Percentiles rank a stretch among this genome's conserved stretches.
Conservation (phyloP, 1,284 basidiomycete genomes). For the Farysia itapuensis region DNA sequence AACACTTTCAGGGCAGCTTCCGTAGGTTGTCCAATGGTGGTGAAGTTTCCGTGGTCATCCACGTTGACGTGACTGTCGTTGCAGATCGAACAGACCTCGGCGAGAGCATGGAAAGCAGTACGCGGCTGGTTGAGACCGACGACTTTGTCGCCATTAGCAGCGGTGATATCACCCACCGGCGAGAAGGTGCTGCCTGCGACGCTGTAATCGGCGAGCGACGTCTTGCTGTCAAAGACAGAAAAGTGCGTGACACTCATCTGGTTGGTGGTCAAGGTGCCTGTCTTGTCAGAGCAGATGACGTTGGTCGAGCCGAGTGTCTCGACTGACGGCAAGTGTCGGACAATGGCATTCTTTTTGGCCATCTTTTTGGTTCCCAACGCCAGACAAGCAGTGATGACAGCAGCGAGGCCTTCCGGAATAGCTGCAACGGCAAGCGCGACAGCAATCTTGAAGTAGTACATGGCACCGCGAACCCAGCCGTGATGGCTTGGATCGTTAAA, state of each 20-base stretch:
- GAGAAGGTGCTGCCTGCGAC: slow-evolving; percentile 54
- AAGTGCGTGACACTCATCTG: slow-evolving; percentile 58
- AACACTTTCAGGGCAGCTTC: slow-evolving; percentile 65
- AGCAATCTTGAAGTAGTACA: slow-evolving; percentile 60
- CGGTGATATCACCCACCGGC: slow-evolving; percentile 43
- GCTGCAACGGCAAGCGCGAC: slow-evolving; percentile 59
- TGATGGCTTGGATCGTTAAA: slow-evolving; percentile 58
- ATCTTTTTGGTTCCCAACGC: slow-evolving; percentile 59
- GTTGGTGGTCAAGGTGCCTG: slow-evolving; percentile 59
- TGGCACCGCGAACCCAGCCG: slow-evolving; percentile 54
- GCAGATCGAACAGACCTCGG: slow-evolving; percentile 54
- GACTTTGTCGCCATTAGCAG: slow-evolving; percentile 25
- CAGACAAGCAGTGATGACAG: slow-evolving; percentile 58
- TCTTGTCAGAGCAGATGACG: slow-evolving; percentile 60
- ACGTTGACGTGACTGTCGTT: slow-evolving; percentile 53
- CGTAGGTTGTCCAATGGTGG: slow-evolving; percentile 92
- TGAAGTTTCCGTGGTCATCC: slow-evolving; percentile 73
- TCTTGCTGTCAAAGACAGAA: slow-evolving; percentile 14
- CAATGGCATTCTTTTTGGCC: slow-evolving; percentile 59
- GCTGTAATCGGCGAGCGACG: slow-evolving; percentile 32
- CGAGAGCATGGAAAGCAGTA: slow-evolving; percentile 52
- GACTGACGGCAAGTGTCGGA: slow-evolving; percentile 55
- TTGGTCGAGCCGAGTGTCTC: slow-evolving; percentile 59
- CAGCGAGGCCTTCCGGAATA: slow-evolving; percentile 58
- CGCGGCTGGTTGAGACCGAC: slow-evolving; percentile 40